Conservation (phyloP, 495 filamentous ascomycete species). For the Lindgomyces ingoldianus region DNA sequence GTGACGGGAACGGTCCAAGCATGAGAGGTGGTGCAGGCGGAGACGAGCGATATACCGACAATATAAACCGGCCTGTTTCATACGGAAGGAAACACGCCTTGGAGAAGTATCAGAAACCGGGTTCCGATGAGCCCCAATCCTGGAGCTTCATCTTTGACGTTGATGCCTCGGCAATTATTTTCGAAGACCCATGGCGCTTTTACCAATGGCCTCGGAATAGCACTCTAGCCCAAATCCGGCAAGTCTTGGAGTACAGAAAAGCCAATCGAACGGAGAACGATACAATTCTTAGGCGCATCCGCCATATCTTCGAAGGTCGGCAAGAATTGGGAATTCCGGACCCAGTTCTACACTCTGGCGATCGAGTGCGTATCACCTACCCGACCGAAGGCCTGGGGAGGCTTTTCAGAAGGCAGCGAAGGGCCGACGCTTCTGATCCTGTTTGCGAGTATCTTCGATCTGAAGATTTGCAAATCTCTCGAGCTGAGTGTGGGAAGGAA, state of each 20-base stretch:
- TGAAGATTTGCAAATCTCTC: neutral
- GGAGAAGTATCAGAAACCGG: neutral
- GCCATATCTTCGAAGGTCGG: conserved; percentile 10
- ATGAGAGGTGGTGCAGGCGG: neutral
- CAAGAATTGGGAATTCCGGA: neutral
- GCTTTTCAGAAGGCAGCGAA: no score
- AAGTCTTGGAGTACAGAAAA: neutral
- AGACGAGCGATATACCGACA: neutral
- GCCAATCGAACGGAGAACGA: neutral
- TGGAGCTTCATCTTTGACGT: conserved; percentile 13
- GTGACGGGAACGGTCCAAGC: neutral
- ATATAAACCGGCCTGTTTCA: neutral
- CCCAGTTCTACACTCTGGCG: neutral
- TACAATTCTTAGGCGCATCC: neutral
- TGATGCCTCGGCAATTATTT: conserved; percentile 5
- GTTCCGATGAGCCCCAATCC: neutral
- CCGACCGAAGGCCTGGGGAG: neutral
- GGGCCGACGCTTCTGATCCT: no score
- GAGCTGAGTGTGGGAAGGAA: neutral
- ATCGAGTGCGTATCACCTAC: neutral
- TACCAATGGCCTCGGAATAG: conserved; percentile 3
- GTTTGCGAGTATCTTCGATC: no score
- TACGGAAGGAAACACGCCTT: neutral
- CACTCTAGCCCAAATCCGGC: neutral
- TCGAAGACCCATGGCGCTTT: neutral